A percentile compares a stretch with the other conserved stretches of the same genome.
Conservation (phyloP, 306 rosid genomes). For the Arachis hypogaea region DNA sequence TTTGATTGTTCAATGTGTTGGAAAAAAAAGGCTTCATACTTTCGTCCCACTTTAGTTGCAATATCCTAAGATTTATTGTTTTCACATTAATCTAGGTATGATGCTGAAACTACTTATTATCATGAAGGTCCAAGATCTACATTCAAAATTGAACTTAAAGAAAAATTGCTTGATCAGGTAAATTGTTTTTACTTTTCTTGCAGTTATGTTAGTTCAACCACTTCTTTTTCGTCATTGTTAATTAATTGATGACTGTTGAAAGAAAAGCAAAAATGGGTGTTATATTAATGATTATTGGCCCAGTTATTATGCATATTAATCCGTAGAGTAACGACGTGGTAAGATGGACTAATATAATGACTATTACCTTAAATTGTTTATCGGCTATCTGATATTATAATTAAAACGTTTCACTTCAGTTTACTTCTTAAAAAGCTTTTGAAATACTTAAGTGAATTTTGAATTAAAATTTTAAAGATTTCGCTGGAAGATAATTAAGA, state of each 20-base stretch:
- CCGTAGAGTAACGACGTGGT: too few species aligned
- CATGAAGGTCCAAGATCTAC: constrained; percentile 91
- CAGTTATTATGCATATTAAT: too few species aligned
- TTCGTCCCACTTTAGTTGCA: not conserved
- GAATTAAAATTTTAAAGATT: too few species aligned
- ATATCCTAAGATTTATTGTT: not conserved
- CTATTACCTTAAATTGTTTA: too few species aligned
- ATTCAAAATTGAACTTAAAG: constrained; percentile 85
- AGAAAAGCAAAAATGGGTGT: not conserved
- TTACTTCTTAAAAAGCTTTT: too few species aligned
- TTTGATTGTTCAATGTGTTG: not conserved
- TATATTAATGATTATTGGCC: not conserved
- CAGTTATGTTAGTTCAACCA: constrained; percentile 1
- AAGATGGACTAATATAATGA: too few species aligned
- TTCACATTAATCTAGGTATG: constrained; percentile 62
- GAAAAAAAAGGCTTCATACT: not conserved
- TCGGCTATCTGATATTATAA: too few species aligned
- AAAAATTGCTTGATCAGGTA: constrained; percentile 81
- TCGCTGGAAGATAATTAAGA: too few species aligned
- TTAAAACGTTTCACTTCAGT: too few species aligned
- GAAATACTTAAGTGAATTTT: too few species aligned
- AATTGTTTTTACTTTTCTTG: constrained; percentile 33
- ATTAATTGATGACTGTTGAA: not conserved
- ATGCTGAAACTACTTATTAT: constrained; percentile 85
- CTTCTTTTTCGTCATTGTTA: constrained; percentile 23